Evolutionary conservation across 1,284 basidiomycete genomes (phyloP).

Genomic region (Austroboletus novae-zelandiae): DNA sequence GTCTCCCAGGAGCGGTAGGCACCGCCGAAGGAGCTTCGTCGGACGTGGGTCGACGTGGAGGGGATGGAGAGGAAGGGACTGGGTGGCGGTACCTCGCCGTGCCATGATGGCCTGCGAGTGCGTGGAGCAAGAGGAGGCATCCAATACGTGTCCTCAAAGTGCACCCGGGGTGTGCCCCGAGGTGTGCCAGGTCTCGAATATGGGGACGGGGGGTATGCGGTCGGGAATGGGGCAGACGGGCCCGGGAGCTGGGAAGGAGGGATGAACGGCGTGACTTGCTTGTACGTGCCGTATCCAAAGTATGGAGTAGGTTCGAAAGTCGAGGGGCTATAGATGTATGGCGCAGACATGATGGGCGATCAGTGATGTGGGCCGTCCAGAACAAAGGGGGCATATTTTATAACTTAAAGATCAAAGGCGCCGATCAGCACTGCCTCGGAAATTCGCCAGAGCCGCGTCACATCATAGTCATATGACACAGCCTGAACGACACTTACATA

Average conservation of each 20-base stretch:
- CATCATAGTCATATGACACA: no score
- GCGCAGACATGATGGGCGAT: constrained; percentile 35
- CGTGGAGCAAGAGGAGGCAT: constrained; percentile 29
- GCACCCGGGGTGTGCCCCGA: constrained; percentile 19
- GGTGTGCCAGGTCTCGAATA: constrained; percentile 26
- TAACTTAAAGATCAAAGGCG: constrained; percentile 17
- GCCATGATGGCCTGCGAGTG: constrained; percentile 40
- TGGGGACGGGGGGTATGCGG: constrained; percentile 14
- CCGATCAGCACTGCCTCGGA: neutral
- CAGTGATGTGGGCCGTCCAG: neutral
- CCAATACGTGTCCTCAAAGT: constrained; percentile 20
- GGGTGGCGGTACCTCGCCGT: constrained; percentile 25
- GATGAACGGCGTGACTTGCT: constrained; percentile 32
- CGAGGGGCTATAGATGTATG: constrained; percentile 39
- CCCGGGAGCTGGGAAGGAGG: constrained; percentile 28
- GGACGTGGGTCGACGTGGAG: constrained; percentile 13
- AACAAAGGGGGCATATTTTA: neutral
- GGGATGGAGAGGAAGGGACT: constrained; percentile 25
- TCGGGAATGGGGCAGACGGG: constrained; percentile 17
- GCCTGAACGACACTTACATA: no score
- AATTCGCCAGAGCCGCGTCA: no score
- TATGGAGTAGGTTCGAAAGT: constrained; percentile 31
- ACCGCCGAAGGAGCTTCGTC: constrained; percentile 44
- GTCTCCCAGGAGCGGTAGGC: constrained; percentile 27
- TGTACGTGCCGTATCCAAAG: constrained; percentile 29